Evolutionary conservation across 768 basidiomycete species (phyloP).

Genomic region (Amanita inopinata): DNA sequence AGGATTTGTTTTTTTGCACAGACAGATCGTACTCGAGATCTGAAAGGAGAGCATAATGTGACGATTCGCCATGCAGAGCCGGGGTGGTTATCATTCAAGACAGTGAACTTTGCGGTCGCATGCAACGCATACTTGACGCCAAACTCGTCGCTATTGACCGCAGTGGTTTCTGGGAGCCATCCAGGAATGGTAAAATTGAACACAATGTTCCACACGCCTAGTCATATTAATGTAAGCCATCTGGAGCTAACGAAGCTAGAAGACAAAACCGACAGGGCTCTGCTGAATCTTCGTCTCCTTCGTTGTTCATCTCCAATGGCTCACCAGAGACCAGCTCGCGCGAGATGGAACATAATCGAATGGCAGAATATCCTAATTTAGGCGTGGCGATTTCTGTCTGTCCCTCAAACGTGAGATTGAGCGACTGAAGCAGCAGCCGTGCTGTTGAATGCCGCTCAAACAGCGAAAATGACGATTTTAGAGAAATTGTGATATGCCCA

Average conservation of each 20-base stretch:
- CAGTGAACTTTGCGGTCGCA: slow-evolving; percentile 52
- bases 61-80: slow-evolving; percentile 34
- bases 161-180: slow-evolving; percentile 68
- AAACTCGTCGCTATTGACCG: slow-evolving; percentile 37
- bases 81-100: slow-evolving; percentile 29
- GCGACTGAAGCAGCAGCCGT: slow-evolving; percentile 53
- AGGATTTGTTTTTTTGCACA: slow-evolving; percentile 33
- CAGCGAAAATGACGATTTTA: slow-evolving; percentile 47
- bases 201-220: slow-evolving; percentile 59
- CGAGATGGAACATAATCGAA: slow-evolving; percentile 59
- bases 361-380: slow-evolving; percentile 52
- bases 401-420: slow-evolving; percentile 76
- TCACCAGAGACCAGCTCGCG: slow-evolving; percentile 49
- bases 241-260: slow-evolving; percentile 4
- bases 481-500: slow-evolving; percentile 61
- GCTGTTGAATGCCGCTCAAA: slow-evolving; percentile 44
- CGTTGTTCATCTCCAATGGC: slow-evolving; percentile 53
- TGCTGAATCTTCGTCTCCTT: slow-evolving; percentile 47
- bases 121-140: slow-evolving; percentile 61
- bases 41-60: slow-evolving; percentile 47
- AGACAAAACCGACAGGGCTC: slow-evolving; percentile 34
- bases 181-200: slow-evolving; percentile 85
- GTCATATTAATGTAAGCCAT: slow-evolving; percentile 4
- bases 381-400: slow-evolving; percentile 68
- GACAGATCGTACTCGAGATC: slow-evolving; percentile 31